These are phyloP conservation scores for Pichia sp. DNA, from an alignment of 1,139 yeast genomes.

Conservation along the genomic window DNA sequence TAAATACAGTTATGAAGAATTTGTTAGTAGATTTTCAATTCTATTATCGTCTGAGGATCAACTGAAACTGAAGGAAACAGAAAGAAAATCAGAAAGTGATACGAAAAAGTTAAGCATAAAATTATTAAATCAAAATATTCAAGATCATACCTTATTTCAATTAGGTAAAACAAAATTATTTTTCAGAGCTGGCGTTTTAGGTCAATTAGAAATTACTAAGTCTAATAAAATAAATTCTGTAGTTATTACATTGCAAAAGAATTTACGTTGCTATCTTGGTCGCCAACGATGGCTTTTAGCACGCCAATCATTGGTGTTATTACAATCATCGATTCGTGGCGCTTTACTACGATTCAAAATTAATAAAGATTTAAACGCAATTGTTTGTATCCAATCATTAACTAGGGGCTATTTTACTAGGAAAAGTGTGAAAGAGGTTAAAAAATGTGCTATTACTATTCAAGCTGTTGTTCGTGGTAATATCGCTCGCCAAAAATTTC, in stretches of 20 bases:
- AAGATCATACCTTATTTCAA: constrained; percentile 66
- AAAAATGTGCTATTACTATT: constrained; percentile 45
- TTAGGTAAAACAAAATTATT: constrained; percentile 84
- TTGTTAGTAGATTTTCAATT: constrained; percentile 82
- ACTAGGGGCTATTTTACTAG: constrained; percentile 28
- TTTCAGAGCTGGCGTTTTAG: constrained; percentile 94
- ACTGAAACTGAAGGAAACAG: constrained; percentile 52
- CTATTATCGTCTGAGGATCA: constrained; percentile 60
- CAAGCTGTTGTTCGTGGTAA: constrained; percentile 42
- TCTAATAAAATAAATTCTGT: constrained; percentile 67
- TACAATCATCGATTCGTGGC: constrained; percentile 66
- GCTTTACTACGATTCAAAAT: constrained; percentile 49
- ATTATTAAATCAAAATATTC: constrained; percentile 56
- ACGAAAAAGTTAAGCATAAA: constrained; percentile 59
- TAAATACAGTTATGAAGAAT: constrained; percentile 90
- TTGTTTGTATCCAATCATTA: not conserved
- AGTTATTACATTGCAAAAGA: constrained; percentile 81
- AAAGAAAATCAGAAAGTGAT: constrained; percentile 44
- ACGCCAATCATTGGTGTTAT: constrained; percentile 44
- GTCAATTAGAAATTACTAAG: constrained; percentile 84
- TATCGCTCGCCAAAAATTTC: not conserved
- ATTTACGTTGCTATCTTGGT: constrained; percentile 58
- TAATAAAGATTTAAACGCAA: constrained; percentile 44
- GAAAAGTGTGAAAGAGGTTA: constrained; percentile 35
- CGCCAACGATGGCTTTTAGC: constrained; percentile 54